phyloP scores from a whole-genome alignment of 768 basidiomycete genomes.

The Rhodosporidiobolus sp. region DNA sequence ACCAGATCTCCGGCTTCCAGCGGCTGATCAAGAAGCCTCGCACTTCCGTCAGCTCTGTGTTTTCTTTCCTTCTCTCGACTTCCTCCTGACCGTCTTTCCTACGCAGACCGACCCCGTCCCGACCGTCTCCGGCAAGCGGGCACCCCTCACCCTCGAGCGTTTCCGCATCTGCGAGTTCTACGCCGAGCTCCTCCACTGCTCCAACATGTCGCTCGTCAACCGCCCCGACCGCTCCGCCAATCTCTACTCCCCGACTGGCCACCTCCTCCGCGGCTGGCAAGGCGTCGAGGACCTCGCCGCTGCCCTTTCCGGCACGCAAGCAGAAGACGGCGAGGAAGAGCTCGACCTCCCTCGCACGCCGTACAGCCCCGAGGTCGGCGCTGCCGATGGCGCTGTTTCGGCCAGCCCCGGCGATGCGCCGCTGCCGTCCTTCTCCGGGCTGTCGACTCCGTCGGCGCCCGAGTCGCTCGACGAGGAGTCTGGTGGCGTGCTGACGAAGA shows the following conservation, averaged over 20 bases:
- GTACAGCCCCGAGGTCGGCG: constrained; percentile 7
- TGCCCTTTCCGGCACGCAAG: constrained; percentile 58
- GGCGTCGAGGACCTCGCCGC: constrained; percentile 77
- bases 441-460: constrained; percentile 24
- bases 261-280: constrained; percentile 78
- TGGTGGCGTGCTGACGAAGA: constrained; percentile 26
- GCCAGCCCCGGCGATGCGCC: constrained; percentile 3
- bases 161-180: constrained; percentile 95
- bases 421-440: neutral
- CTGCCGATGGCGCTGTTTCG: neutral
- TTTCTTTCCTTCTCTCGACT: constrained; percentile 21
- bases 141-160: constrained; percentile 87
- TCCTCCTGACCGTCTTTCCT: neutral
- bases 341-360: neutral
- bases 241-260: constrained; percentile 67
- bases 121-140: constrained; percentile 69
- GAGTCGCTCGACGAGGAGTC: constrained; percentile 35
- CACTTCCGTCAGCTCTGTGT: constrained; percentile 61
- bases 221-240: constrained; percentile 68
- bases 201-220: constrained; percentile 95
- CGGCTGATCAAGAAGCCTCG: constrained; percentile 67
- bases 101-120: constrained; percentile 56
- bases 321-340: neutral
- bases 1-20: constrained; percentile 66
- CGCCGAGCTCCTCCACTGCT: constrained; percentile 94